Percentiles rank a stretch among this genome's conserved stretches.
These are phyloP conservation scores for Gossypium herbaceum DNA, from an alignment of 345 rosid species.

Conservation along the genomic window DNA sequence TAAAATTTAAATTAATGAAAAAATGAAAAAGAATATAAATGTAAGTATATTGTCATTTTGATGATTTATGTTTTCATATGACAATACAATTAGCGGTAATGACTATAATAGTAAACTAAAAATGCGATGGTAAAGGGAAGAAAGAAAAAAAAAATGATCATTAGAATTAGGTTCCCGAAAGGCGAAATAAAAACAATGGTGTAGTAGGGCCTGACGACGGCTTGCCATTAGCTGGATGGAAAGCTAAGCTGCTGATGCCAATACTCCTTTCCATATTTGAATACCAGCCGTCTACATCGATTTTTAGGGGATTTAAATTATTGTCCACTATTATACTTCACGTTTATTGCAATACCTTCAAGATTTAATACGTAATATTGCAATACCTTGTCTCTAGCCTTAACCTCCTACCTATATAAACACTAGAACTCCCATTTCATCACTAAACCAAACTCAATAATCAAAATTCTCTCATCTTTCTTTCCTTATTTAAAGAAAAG, in stretches of 20 bases:
- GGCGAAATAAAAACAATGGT: background rate
- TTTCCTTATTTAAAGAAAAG: background rate
- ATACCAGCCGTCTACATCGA: slow-evolving; percentile 30
- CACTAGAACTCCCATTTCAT: slow-evolving; percentile 9
- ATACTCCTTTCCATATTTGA: slow-evolving; percentile 24
- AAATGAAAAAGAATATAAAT: no score
- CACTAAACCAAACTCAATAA: slow-evolving; percentile 17
- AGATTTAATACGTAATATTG: no score
- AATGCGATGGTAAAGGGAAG: no score
- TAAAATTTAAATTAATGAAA: no score
- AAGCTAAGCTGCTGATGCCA: slow-evolving; percentile 36
- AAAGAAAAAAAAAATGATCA: background rate
- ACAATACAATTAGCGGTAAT: no score
- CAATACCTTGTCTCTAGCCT: background rate
- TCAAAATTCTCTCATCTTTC: background rate
- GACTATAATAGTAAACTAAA: no score
- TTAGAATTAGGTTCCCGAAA: background rate
- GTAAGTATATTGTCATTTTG: no score
- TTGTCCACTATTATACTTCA: no score
- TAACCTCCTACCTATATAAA: slow-evolving; percentile 21
- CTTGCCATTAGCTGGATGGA: slow-evolving; percentile 76
- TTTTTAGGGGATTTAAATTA: no score
- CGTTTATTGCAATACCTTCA: no score
- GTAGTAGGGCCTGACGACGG: slow-evolving; percentile 37
- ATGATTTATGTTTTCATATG: no score